Base-by-base conservation (phyloP, 805 yeast genomes). In the Monosporozyma servazzii region DNA sequence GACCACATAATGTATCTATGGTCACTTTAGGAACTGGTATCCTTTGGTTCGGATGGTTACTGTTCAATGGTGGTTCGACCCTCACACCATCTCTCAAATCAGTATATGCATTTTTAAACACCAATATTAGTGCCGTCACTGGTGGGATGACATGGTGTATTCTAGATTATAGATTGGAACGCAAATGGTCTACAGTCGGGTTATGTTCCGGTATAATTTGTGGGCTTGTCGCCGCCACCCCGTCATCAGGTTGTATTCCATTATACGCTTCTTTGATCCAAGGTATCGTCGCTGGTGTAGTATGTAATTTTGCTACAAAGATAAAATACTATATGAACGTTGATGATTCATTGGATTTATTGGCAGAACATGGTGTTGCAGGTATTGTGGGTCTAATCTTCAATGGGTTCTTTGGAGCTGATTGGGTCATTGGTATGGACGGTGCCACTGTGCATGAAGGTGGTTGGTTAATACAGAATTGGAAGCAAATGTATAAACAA, bases 351-450 rank as follows among this genome's bases (percentile, higher is more conserved):
- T 73, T 93, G 60, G 98, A 93, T 84, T 82, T 89, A 48, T 77
- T 91, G 66, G 98, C 98, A n/a, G 98, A 91, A 80, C 99, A 91
- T 82, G 98, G 96, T 48, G 77, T 91, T 60, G 98, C 97, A 0
- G 99, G 99, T 31, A 77, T 90, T 46, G 76, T 91, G 45, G 98
- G 99, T 0, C 75, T 90, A 47, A 52, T 91, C n/a, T 89, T 88
- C 72, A 89, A 88, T 64, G 96, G 87, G 0, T 64, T 91, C 1
- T 90, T 93, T 64, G 97, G 87, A 15, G 87, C 90, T 6, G 79
- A 85, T 51, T 85, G 88, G 68, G 95, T 93, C 50, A 79, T 91
- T 55, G 96, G 96, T 15, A 84, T 88, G 67, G 98, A 91, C 65
- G 95, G 95, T 23, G 78, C 75, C 46, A 84, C 95, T 6, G 85